These are phyloP conservation scores for Serendipita sp. DNA, from an alignment of 768 basidiomycete genomes.

Conservation along the genomic window DNA sequence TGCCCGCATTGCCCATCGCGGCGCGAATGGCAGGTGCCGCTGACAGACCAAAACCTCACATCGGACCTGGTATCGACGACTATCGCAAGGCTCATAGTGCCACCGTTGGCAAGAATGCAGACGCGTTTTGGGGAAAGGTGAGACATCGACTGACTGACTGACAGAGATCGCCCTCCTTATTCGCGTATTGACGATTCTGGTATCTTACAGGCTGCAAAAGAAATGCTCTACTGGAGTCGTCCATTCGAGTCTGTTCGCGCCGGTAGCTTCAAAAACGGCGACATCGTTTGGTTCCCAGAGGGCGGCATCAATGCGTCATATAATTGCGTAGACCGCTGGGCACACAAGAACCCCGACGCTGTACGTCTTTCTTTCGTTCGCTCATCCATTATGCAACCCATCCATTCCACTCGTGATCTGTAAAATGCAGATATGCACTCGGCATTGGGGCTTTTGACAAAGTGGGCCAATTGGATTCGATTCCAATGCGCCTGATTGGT, in stretches of 20 bases:
- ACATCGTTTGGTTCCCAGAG: slow-evolving; percentile 94
- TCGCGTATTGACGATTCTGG: neutral
- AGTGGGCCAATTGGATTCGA: neutral
- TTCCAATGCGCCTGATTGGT: neutral
- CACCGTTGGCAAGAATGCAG: slow-evolving; percentile 61
- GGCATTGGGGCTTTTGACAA: too few relatives aligned
- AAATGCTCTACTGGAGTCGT: slow-evolving; percentile 72
- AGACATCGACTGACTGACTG: slow-evolving; percentile 13
- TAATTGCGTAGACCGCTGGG: slow-evolving; percentile 97
- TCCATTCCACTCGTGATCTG: too few relatives aligned
- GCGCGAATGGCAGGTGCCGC: slow-evolving; percentile 43
- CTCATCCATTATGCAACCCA: too few relatives aligned
- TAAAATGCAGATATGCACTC: too few relatives aligned
- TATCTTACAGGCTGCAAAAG: slow-evolving; percentile 43
- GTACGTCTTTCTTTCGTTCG: slow-evolving; percentile 12
- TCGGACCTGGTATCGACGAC: slow-evolving; percentile 64
- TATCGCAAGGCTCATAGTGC: slow-evolving; percentile 51
- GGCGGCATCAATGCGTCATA: slow-evolving; percentile 85
- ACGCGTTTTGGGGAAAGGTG: slow-evolving; percentile 82
- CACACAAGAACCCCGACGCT: slow-evolving; percentile 68
- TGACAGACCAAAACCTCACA: slow-evolving; percentile 52
- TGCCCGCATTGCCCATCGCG: slow-evolving; percentile 52
- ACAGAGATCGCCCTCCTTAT: neutral
- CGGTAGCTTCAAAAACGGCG: slow-evolving; percentile 70
- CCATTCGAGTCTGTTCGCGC: slow-evolving; percentile 78